These are phyloP conservation scores for Aureobasidium sp. DNA, from an alignment of 2,329 filamentous ascomycete species.

Conservation along the genomic window DNA sequence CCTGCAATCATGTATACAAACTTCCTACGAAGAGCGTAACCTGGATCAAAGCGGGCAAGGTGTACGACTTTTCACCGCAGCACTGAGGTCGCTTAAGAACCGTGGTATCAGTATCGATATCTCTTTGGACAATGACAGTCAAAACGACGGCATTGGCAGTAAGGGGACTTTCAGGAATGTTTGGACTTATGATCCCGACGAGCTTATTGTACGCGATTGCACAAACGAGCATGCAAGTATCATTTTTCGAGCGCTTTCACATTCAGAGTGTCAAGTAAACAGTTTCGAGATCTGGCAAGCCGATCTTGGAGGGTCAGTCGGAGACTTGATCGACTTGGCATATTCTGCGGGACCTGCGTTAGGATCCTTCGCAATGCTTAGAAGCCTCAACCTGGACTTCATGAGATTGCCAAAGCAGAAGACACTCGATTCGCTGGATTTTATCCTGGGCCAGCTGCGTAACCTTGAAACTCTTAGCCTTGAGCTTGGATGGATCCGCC, in stretches of 20 bases:
- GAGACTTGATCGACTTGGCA: background rate
- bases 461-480: background rate
- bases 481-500: background rate
- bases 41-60: background rate
- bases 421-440: background rate
- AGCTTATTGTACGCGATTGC: too few relatives aligned
- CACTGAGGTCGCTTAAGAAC: background rate
- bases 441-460: background rate
- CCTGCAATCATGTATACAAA: background rate
- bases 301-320: background rate
- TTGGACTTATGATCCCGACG: background rate
- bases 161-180: background rate
- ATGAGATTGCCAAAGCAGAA: background rate
- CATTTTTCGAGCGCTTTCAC: background rate
- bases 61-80: background rate
- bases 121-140: background rate
- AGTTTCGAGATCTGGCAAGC: background rate
- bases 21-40: background rate
- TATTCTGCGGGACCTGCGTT: background rate
- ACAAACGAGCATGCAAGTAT: background rate
- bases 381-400: background rate
- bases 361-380: background rate
- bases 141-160: background rate
- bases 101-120: background rate
- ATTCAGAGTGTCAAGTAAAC: background rate